These are phyloP conservation scores for Lentinula detonsa DNA, from an alignment of 768 basidiomycete species.

Conservation along the genomic window DNA sequence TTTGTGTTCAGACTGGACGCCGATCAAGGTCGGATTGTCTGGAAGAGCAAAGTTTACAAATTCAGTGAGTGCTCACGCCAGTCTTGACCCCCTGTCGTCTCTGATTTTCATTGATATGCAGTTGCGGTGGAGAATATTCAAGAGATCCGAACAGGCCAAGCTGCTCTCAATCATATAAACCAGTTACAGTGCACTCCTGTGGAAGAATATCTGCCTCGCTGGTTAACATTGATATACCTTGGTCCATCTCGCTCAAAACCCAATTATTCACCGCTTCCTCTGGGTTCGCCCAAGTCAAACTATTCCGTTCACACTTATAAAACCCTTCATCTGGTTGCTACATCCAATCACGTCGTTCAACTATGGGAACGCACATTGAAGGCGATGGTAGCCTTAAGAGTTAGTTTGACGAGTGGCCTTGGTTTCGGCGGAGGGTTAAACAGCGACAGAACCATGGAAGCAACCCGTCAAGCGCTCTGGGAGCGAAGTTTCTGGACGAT, in stretches of 20 bases:
- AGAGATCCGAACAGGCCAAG: conserved; percentile 72
- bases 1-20: conserved; percentile 68
- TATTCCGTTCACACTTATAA: conserved; percentile 67
- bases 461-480: conserved; percentile 69
- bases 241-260: background rate
- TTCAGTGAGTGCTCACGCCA: conserved; percentile 31
- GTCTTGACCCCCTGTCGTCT: background rate
- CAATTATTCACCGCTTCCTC: background rate
- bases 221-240: conserved; percentile 85
- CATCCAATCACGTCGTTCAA: conserved; percentile 37
- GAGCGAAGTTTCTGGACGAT: conserved; percentile 79
- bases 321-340: conserved; percentile 79
- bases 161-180: conserved; percentile 65
- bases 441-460: conserved; percentile 57
- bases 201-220: conserved; percentile 48
- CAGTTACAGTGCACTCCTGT: conserved; percentile 60
- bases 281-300: background rate
- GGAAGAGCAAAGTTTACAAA: conserved; percentile 65
- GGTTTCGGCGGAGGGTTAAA: conserved; percentile 64
- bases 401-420: conserved; percentile 37
- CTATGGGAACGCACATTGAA: conserved; percentile 58
- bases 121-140: conserved; percentile 85
- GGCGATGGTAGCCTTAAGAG: background rate
- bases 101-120: conserved; percentile 19
- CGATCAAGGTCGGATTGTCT: conserved; percentile 76